Conservation (phyloP, 139 green algal species). For the Chlorella sp. region DNA sequence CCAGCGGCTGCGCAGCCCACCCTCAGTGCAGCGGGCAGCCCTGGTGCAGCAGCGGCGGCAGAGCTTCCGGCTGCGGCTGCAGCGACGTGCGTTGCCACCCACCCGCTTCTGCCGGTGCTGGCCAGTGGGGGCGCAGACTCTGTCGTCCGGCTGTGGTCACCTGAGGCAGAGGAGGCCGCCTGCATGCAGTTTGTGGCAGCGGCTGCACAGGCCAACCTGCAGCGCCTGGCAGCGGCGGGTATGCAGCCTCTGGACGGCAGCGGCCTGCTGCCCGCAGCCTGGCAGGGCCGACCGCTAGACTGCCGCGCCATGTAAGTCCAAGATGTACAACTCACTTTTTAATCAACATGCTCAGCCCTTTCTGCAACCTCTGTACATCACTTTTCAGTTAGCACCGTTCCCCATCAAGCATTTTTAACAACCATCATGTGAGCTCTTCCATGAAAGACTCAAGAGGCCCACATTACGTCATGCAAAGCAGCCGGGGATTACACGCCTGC, state of each 20-base stretch:
- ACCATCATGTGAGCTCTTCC: too few species aligned
- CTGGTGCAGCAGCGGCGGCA: background rate
- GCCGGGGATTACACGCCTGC: too few species aligned
- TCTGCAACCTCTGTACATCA: too few species aligned
- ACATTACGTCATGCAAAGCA: too few species aligned
- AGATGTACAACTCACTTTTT: too few species aligned
- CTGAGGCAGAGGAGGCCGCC: conserved; percentile 29
- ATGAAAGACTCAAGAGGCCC: too few species aligned
- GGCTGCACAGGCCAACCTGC: conserved; percentile 23
- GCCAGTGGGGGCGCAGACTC: conserved; percentile 55
- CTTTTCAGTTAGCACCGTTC: too few species aligned
- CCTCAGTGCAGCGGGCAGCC: background rate
- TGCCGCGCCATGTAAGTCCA: too few species aligned
- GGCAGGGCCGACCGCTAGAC: background rate
- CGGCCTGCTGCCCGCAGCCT: too few species aligned
- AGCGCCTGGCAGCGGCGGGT: background rate
- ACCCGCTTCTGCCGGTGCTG: conserved; percentile 48
- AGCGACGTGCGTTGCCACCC: conserved; percentile 11
- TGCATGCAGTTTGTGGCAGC: background rate
- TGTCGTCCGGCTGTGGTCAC: conserved; percentile 63
- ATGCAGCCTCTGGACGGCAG: background rate
- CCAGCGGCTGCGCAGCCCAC: background rate
- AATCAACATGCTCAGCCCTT: too few species aligned
- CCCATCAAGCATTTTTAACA: too few species aligned
- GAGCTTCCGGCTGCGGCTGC: background rate